These are phyloP conservation scores for Zygosaccharomyces siamensis DNA, from an alignment of 805 yeast genomes.

Conservation along the genomic window DNA sequence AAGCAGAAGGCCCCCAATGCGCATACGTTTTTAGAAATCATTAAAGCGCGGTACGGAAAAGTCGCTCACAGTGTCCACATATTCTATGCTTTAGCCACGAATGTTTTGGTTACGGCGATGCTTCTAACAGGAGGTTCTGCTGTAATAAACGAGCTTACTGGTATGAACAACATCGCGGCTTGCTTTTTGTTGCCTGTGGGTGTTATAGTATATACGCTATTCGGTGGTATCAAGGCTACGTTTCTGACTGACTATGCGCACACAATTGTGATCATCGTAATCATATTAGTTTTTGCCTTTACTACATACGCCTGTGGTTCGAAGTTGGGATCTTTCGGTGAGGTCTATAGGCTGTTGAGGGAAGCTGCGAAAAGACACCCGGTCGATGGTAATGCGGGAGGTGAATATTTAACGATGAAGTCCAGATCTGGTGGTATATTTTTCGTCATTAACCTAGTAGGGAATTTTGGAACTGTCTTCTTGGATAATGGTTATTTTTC, in stretches of 20 bases:
- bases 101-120: conserved; percentile 89
- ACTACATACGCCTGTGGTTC: conserved; percentile 68
- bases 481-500: conserved; percentile 85
- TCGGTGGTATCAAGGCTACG: conserved; percentile 82
- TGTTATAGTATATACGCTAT: conserved; percentile 65
- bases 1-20: conserved; percentile 88
- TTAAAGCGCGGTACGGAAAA: conserved; percentile 76
- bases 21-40: conserved; percentile 84
- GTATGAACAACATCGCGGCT: conserved; percentile 77
- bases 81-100: conserved; percentile 82
- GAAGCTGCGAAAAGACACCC: conserved; percentile 59
- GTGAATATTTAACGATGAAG: conserved; percentile 84
- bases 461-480: conserved; percentile 86
- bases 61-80: conserved; percentile 63
- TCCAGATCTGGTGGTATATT: conserved; percentile 85
- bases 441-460: conserved; percentile 81
- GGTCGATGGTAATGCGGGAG: conserved; percentile 72
- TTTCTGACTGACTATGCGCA: conserved; percentile 75
- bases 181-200: conserved; percentile 79
- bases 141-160: conserved; percentile 72
- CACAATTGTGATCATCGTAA: conserved; percentile 73
- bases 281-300: conserved; percentile 77
- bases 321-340: conserved; percentile 74
- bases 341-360: conserved; percentile 69
- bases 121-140: conserved; percentile 87